Evolutionary conservation across 805 yeast genomes (phyloP).

Genomic region (Jamesozyma rosinii): DNA sequence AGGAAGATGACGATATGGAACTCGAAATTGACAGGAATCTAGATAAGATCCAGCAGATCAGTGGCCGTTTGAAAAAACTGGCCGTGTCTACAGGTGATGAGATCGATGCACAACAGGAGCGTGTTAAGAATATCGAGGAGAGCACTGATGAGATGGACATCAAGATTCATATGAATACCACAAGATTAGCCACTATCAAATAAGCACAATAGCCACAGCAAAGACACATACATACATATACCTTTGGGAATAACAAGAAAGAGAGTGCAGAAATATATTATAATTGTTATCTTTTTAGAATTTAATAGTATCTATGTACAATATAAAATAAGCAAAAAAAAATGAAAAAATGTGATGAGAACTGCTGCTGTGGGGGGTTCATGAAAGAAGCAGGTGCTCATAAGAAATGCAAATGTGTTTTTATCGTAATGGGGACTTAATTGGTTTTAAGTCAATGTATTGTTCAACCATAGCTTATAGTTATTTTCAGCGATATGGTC

Average conservation of each 20-base stretch:
- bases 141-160: slow-evolving; percentile 79
- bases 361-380: neutral
- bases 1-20: slow-evolving; percentile 89
- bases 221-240: neutral
- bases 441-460: slow-evolving; percentile 3
- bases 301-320: neutral
- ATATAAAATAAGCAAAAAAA: neutral
- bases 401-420: neutral
- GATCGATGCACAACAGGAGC: slow-evolving; percentile 64
- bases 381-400: neutral
- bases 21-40: slow-evolving; percentile 75
- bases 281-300: neutral
- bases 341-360: neutral
- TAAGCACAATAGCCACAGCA: slow-evolving; percentile 16
- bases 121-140: slow-evolving; percentile 69
- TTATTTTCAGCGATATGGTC: slow-evolving; percentile 27
- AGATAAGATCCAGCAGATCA: slow-evolving; percentile 62
- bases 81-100: slow-evolving; percentile 71
- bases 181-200: slow-evolving; percentile 50
- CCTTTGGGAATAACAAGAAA: neutral
- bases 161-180: slow-evolving; percentile 67
- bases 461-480: slow-evolving; percentile 26
- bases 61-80: slow-evolving; percentile 60
- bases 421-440: too few relatives aligned
- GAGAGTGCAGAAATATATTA: too few relatives aligned